These are phyloP conservation scores for Lenzites betulinus DNA, from an alignment of 768 basidiomycete species.

Conservation along the genomic window DNA sequence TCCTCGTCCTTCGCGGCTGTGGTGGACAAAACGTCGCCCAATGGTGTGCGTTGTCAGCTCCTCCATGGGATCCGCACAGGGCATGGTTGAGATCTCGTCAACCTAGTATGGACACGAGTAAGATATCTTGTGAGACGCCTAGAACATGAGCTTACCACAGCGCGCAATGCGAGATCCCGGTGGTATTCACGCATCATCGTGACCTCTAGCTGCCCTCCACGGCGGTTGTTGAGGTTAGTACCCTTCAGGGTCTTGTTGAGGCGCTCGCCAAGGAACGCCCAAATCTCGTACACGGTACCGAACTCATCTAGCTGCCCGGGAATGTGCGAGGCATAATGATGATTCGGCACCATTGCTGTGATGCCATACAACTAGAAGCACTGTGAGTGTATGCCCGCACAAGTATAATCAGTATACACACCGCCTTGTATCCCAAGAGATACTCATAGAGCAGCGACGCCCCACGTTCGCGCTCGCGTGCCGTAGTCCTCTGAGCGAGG, in stretches of 20 bases:
- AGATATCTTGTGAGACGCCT: no score
- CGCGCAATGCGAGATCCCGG: constrained; percentile 13
- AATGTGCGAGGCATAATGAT: constrained; percentile 33
- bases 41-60: neutral
- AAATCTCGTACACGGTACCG: constrained; percentile 34
- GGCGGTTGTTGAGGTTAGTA: constrained; percentile 32
- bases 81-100: neutral
- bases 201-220: constrained; percentile 33
- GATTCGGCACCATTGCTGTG: constrained; percentile 32
- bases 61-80: neutral
- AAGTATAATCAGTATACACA: neutral
- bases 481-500: neutral
- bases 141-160: constrained; percentile 24
- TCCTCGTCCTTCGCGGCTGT: neutral
- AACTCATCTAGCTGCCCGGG: constrained; percentile 28
- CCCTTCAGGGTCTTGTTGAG: constrained; percentile 35
- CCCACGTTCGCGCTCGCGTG: neutral
- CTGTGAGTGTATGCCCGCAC: neutral
- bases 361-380: constrained; percentile 29
- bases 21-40: neutral
- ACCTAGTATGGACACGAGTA: no score
- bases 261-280: constrained; percentile 32
- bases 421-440: neutral
- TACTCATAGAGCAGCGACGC: neutral
- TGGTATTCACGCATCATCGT: constrained; percentile 34